These are phyloP conservation scores for Xylariales sp. DNA, from an alignment of 2,329 filamentous ascomycete genomes.

Conservation along the genomic window DNA sequence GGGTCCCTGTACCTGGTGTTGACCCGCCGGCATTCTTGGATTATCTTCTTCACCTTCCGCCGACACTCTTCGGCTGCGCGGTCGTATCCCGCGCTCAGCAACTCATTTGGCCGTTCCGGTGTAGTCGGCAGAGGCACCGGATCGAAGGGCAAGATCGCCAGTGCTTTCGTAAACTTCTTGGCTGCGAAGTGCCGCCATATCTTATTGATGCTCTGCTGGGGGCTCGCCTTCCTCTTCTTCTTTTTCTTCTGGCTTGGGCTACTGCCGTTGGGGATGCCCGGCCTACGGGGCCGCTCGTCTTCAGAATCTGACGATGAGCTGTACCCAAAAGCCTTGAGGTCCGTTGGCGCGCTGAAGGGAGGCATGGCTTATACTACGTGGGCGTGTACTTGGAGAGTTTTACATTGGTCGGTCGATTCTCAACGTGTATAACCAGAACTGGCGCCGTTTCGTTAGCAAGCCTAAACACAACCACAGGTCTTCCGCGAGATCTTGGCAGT, in stretches of 20 bases:
- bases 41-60: constrained; percentile 57
- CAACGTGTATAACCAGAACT: too few relatives aligned
- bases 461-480: too few relatives aligned
- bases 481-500: too few relatives aligned
- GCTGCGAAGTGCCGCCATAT: constrained; percentile 61
- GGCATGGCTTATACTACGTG: neutral
- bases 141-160: constrained; percentile 61
- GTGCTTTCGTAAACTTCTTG: constrained; percentile 60
- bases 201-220: constrained; percentile 62
- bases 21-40: constrained; percentile 62
- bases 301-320: constrained; percentile 44
- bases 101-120: constrained; percentile 53
- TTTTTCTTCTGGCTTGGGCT: constrained; percentile 48
- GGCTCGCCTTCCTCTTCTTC: constrained; percentile 53
- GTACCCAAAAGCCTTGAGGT: constrained; percentile 32
- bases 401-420: too few relatives aligned
- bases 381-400: too few relatives aligned
- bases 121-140: constrained; percentile 47
- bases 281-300: constrained; percentile 35
- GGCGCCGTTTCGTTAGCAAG: too few relatives aligned
- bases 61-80: constrained; percentile 60
- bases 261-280: constrained; percentile 21
- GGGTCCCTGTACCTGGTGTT: constrained; percentile 77
- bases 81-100: constrained; percentile 56
- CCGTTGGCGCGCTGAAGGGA: neutral